Conservation (phyloP, 176 grass and related monocot genomes). For the Aegilops sharonensis region DNA sequence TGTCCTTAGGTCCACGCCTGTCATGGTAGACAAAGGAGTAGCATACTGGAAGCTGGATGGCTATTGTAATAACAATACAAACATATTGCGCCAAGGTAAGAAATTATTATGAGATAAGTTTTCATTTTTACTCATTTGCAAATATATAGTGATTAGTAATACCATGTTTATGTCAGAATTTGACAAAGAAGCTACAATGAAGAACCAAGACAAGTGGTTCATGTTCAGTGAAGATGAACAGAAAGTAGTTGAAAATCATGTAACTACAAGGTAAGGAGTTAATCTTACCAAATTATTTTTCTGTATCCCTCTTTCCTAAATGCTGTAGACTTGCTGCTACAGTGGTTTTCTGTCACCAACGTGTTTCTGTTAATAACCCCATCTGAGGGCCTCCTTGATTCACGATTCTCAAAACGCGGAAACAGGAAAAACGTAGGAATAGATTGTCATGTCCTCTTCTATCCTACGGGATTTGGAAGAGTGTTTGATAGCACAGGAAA, state of each 20-base stretch:
- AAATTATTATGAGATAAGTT: background rate
- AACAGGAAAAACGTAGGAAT: too few species aligned
- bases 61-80: constrained; percentile 26
- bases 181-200: constrained; percentile 5
- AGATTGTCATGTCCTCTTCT: too few species aligned
- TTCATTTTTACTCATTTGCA: constrained; percentile 9
- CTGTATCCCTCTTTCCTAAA: background rate
- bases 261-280: constrained; percentile 28
- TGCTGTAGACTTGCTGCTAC: background rate
- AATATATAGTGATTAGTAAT: constrained; percentile 19
- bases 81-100: constrained; percentile 43
- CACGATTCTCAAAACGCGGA: too few species aligned
- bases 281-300: constrained; percentile 3
- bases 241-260: constrained; percentile 32
- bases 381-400: background rate
- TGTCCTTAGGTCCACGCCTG: constrained; percentile 40
- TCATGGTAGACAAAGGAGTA: constrained; percentile 34
- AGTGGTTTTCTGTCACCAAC: background rate
- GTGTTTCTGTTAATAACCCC: background rate
- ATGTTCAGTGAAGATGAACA: constrained; percentile 42
- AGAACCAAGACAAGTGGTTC: constrained; percentile 45
- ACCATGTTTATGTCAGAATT: constrained; percentile 29
- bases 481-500: too few species aligned
- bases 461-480: too few species aligned
- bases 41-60: constrained; percentile 44